A percentile compares a stretch with the other conserved stretches of the same genome.
phyloP scores from a whole-genome alignment of 2,329 filamentous ascomycete species.

The Diaporthe sp. region DNA sequence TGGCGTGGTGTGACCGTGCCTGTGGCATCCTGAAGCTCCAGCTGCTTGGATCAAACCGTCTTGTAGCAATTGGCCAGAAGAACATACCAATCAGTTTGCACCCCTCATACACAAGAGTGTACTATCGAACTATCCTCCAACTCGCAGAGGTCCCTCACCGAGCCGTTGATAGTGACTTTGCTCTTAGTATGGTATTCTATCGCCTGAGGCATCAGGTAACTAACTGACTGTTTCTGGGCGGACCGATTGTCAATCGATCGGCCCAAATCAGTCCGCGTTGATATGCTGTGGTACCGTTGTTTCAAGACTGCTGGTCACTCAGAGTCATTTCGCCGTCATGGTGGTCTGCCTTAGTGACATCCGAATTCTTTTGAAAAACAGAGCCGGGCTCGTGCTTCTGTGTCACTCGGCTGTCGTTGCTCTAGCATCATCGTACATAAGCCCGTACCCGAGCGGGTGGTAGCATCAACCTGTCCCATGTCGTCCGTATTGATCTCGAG shows the following conservation, averaged over 20 bases:
- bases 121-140: not conserved
- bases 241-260: not conserved
- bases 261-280: no score
- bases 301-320: not conserved
- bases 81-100: not conserved
- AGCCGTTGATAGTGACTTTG: no score
- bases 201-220: not conserved
- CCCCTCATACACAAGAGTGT: not conserved
- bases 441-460: not conserved
- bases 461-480: not conserved
- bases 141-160: not conserved
- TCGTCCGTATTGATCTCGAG: not conserved
- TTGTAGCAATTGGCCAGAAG: not conserved
- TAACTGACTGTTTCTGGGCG: no score
- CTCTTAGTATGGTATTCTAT: not conserved
- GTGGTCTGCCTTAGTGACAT: not conserved
- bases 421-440: not conserved
- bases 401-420: not conserved
- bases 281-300: not conserved
- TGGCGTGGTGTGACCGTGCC: constrained; percentile 1
- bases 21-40: constrained; percentile 4
- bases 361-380: not conserved
- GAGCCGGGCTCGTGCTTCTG: not conserved
- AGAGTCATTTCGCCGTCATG: not conserved
- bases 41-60: not conserved